Base-by-base conservation (phyloP, 2,329 filamentous ascomycete species). In the Pyrenophora graminea region DNA sequence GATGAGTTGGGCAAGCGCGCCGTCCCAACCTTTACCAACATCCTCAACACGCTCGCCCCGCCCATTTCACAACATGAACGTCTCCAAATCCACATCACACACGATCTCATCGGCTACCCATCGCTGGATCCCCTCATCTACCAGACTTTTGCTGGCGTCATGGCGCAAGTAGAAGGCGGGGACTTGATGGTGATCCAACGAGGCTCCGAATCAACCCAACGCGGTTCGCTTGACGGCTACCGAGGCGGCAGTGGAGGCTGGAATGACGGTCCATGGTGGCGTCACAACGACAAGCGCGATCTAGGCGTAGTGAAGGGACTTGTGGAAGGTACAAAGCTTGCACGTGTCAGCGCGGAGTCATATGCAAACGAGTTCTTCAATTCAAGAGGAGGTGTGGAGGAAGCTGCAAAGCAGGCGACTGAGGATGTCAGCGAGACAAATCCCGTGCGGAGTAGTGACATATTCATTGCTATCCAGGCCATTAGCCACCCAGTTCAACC, bases 81-180 rank as follows among this genome's bases (percentile, higher is more conserved):
- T 42, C 88, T 99, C 6, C 89, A 95, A 66, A 97, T 99, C 66
- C 94, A 99, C 78, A 95, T 94, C 58, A 96, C 93, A 7, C 94
- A 99, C 78, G 94, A 97, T 73, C 84, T 99, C 37, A 86, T 91
- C 62, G 91, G 91, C 62, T 99, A 99, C 72, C 94, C 94, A 2
- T 93, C 91, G 15, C 85, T 99, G 63, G 93, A 97, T 71, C 91
- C 93, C 15, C 83, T 97, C 47, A 90, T 97, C 64, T 91, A 97
- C 76, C 83, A 84, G 51, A 91, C 94, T 58, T 99, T 99, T 78
- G 89, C 89, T 48, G 87, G 91, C 45, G 92, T 99, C 67, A 99
- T 99, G 94, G 85, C 91, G n/a, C 94, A 99, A 77, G 94, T 99
- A 39, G 94, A 99, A 76, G 94, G 94, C 59, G 94, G 94, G 48